Base-by-base conservation (phyloP, 495 filamentous ascomycete species). In the Penicillium turbatum region DNA sequence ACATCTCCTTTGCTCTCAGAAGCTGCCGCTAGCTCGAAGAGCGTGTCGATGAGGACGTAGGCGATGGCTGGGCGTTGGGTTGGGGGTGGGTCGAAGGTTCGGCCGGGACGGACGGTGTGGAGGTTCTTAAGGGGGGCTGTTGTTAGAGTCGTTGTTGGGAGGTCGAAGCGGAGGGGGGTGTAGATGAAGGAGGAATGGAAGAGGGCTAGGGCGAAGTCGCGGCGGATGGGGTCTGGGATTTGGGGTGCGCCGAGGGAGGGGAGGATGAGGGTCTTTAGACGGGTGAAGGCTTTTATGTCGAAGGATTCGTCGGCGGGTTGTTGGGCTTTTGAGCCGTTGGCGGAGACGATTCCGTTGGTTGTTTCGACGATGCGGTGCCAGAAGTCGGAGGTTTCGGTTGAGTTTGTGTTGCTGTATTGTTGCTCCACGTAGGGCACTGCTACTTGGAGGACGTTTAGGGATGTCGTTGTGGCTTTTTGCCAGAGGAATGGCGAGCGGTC, bases 101-200 rank as follows among this genome's bases (percentile, higher is more conserved):
- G 81, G 6, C 90, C 89, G 48, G 74, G 71, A 4, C 88, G 85
- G 15, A 80, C 69, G 38, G 78, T 77, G 67, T 85, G 86, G 31
- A 95, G 72, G 11, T 79, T 72, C 26, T 79, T 68, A 6, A 95
- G 81, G 6, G 81, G 79, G 12, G 73, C 72, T 32, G 70, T 51
- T 45, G 79, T 73, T 11, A 76, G 75, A 19, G 76, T 72, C 34
- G 72, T 51, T 16, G 43, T 54, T 12, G 84, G 71, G 24, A 83
- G 75, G 54, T 95, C 90, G 17, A 81, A 75, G 9, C 82, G 80
- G 19, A 85, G 77, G 0, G 84, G 82, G 4, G 76, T 56, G 64
- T 95, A 90, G 54, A 95, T 86, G 59, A 96, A 82, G 19, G 92
- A 96, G 16, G 81, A 87, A 44, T 79, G 73, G 70, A 97, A 91